Conservation (phyloP, 768 basidiomycete genomes). For the Lactarius trivialis region DNA sequence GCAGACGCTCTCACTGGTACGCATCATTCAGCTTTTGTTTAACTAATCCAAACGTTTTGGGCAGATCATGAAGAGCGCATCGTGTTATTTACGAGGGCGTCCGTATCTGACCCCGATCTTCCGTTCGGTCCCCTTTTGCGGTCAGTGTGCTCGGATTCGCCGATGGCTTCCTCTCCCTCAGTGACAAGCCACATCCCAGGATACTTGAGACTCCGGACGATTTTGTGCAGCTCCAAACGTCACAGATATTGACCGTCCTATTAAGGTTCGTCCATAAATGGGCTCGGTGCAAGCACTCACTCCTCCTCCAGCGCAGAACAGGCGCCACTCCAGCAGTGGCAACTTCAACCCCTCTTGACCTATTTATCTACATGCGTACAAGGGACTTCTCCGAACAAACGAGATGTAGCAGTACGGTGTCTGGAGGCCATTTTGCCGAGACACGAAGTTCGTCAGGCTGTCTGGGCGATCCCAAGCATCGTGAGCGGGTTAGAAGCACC, state of each 20-base stretch:
- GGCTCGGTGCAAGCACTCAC: neutral
- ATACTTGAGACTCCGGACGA: slow-evolving; percentile 84
- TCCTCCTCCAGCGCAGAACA: slow-evolving; percentile 27
- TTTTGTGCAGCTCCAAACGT: slow-evolving; percentile 87
- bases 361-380: slow-evolving; percentile 28
- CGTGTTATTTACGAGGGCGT: slow-evolving; percentile 59
- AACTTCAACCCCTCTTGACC: slow-evolving; percentile 33
- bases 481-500: slow-evolving; percentile 50
- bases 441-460: slow-evolving; percentile 70
- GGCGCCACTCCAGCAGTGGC: slow-evolving; percentile 25
- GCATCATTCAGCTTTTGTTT: slow-evolving; percentile 21
- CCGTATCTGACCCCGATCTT: slow-evolving; percentile 64
- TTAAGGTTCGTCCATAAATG: slow-evolving; percentile 54
- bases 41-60: neutral
- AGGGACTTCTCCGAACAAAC: slow-evolving; percentile 52
- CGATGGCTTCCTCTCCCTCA: neutral
- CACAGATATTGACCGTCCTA: slow-evolving; percentile 82
- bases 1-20: slow-evolving; percentile 80
- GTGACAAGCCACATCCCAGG: slow-evolving; percentile 35
- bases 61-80: slow-evolving; percentile 86
- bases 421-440: slow-evolving; percentile 78
- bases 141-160: slow-evolving; percentile 34
- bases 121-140: slow-evolving; percentile 76
- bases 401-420: slow-evolving; percentile 89
- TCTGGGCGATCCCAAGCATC: slow-evolving; percentile 70